Conservation (phyloP, 2,329 filamentous ascomycete species). For the Tympanopsis confertula region DNA sequence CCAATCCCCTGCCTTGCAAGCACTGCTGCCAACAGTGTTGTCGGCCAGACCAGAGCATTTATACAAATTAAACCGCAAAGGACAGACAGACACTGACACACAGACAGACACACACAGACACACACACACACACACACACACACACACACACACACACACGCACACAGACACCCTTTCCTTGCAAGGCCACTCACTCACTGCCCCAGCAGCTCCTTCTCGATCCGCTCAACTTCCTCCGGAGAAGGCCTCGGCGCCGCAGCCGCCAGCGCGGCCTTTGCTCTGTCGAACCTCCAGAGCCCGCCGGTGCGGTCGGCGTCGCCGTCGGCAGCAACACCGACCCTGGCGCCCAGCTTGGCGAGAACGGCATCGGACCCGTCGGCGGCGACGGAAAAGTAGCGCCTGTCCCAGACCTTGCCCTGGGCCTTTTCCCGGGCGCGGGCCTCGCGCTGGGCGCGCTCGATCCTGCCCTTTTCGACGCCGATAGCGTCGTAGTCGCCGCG, state of each 20-base stretch:
- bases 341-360: conserved; percentile 29
- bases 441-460: conserved; percentile 78
- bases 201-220: not conserved
- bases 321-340: conserved; percentile 32
- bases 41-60: too few relatives aligned
- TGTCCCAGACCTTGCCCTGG: conserved; percentile 66
- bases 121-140: too few relatives aligned
- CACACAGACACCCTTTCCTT: too few relatives aligned
- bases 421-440: conserved; percentile 62
- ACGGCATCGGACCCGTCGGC: conserved; percentile 27
- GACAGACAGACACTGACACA: too few relatives aligned
- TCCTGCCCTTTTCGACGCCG: conserved; percentile 69
- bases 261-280: conserved; percentile 28
- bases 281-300: conserved; percentile 46
- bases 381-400: conserved; percentile 66
- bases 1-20: too few relatives aligned
- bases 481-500: conserved; percentile 76
- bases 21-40: too few relatives aligned
- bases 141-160: too few relatives aligned
- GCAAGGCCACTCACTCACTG: too few relatives aligned
- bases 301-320: conserved; percentile 50
- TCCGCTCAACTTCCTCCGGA: conserved; percentile 18
- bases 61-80: too few relatives aligned
- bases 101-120: too few relatives aligned
- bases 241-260: conserved; percentile 14